Evolutionary conservation across 345 rosid species (phyloP), one percentile per base, ranked within the genome.

Genomic region (Lepidium didymum): DNA sequence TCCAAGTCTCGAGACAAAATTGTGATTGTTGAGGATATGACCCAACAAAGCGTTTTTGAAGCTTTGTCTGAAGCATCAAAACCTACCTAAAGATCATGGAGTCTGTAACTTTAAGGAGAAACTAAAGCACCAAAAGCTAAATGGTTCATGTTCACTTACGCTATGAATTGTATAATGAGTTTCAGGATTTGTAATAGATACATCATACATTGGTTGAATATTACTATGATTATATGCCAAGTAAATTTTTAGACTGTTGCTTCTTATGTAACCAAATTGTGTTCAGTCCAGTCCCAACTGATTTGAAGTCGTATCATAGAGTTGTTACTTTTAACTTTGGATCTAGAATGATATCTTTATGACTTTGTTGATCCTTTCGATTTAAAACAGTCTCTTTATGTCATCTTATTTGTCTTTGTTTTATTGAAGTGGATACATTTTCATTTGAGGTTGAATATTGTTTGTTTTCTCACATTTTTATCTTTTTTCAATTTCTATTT

Each of bases 1-100:
- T 90, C 97, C 18, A 88, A 87, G 83, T 93, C 96, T 46, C 83
- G 95, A 75, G 92, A 86, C 81, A 90, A 93, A 80, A 84, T 91
- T 62, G 85, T 93, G 53, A 84, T 93, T 25, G 96, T 88, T 51
- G 97, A 88, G 73, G 94, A 84, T 56, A 70, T 83, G 67, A 81
- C 77, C 8, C 56, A 72, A 37, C 81, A 86, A 65, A 79, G 64
- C 27, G 92, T 87, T 61, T 85, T 84, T 37, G 79, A 82, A 57
- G 83, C 92, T 68, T 73, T 92, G 57, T 75, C 78, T 34, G 76
- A 82, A 74, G 86, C 81, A 5, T 79, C 81, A 47, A 86, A 80
- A 69, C 62, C 71, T 34, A 34, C 61, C 9, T 75, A 42, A 74
- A 43, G 34, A 38, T 62, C 64, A 14, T 12, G 35, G 64, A 52